phyloP scores from a whole-genome alignment of 495 filamentous ascomycete genomes.

The Penicillium waksmanii region DNA sequence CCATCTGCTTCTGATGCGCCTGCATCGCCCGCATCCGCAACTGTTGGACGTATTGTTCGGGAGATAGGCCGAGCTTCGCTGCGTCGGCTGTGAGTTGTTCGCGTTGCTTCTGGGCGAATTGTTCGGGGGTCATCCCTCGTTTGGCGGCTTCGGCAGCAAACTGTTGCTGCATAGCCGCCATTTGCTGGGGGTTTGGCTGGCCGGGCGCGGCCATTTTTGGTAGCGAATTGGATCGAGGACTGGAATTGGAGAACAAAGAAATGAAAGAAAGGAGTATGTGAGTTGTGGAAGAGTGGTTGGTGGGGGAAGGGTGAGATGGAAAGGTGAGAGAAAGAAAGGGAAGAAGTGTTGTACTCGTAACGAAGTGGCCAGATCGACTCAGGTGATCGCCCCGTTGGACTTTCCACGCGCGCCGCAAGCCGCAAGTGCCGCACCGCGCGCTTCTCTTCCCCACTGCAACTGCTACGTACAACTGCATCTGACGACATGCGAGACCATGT shows the following conservation, averaged over 20 bases:
- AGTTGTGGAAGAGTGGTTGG: neutral
- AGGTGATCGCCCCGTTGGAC: conserved; percentile 24
- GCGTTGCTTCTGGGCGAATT: conserved; percentile 66
- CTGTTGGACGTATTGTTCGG: conserved; percentile 67
- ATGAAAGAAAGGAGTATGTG: conserved; percentile 2
- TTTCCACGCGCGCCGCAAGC: conserved; percentile 5
- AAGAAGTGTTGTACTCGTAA: conserved; percentile 18
- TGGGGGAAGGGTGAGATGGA: neutral
- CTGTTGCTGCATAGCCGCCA: conserved; percentile 81
- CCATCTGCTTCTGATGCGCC: conserved; percentile 50
- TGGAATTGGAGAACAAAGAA: conserved; percentile 13
- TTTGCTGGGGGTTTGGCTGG: conserved; percentile 83
- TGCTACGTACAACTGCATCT: neutral
- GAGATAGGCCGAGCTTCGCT: conserved; percentile 61
- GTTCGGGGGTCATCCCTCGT: conserved; percentile 73
- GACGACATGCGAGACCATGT: conserved; percentile 32
- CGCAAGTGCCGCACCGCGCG: neutral
- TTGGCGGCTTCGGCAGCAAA: conserved; percentile 74
- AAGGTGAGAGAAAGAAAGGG: conserved; percentile 5
- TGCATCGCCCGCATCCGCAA: conserved; percentile 66
- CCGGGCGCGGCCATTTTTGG: conserved; percentile 53
- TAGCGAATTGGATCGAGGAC: conserved; percentile 16
- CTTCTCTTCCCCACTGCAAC: conserved; percentile 2
- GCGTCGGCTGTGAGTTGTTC: conserved; percentile 65
- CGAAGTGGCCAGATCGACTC: conserved; percentile 46